phyloP scores from a whole-genome alignment of 2,329 filamentous ascomycete species.

The Colletotrichum costaricense region DNA sequence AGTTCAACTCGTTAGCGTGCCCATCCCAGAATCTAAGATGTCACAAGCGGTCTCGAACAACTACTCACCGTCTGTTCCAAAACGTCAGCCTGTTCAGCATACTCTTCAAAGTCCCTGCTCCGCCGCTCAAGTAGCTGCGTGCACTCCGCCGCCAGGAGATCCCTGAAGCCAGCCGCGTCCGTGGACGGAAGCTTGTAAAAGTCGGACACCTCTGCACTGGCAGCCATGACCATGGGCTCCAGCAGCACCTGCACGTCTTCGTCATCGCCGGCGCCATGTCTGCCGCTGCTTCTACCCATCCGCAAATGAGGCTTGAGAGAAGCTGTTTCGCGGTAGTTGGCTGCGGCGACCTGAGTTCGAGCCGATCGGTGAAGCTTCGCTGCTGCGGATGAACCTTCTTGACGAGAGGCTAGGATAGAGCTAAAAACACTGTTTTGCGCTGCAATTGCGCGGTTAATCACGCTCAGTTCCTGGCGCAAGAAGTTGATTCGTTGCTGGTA shows the following conservation, averaged over 20 bases:
- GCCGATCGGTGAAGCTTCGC: conserved; percentile 36
- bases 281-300: conserved; percentile 8
- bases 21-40: background rate
- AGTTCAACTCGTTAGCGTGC: background rate
- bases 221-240: conserved; percentile 8
- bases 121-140: conserved; percentile 50
- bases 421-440: conserved; percentile 47
- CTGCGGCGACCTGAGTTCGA: conserved; percentile 33
- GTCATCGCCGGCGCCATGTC: conserved; percentile 17
- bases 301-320: conserved; percentile 24
- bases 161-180: conserved; percentile 35
- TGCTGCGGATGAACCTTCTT: conserved; percentile 1
- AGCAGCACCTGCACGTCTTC: conserved; percentile 8
- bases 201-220: conserved; percentile 22
- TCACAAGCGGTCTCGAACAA: background rate
- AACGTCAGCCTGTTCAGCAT: conserved; percentile 39
- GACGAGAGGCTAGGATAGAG: conserved; percentile 36
- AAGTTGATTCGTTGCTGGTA: conserved; percentile 54
- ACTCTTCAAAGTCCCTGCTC: conserved; percentile 43
- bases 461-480: conserved; percentile 53
- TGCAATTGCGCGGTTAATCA: conserved; percentile 49
- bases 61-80: conserved; percentile 42
- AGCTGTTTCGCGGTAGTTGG: background rate
- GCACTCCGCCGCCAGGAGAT: conserved; percentile 53
- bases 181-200: conserved; percentile 36